Conservation (phyloP, 805 yeast species). For the Lachancea thermotolerans region DNA sequence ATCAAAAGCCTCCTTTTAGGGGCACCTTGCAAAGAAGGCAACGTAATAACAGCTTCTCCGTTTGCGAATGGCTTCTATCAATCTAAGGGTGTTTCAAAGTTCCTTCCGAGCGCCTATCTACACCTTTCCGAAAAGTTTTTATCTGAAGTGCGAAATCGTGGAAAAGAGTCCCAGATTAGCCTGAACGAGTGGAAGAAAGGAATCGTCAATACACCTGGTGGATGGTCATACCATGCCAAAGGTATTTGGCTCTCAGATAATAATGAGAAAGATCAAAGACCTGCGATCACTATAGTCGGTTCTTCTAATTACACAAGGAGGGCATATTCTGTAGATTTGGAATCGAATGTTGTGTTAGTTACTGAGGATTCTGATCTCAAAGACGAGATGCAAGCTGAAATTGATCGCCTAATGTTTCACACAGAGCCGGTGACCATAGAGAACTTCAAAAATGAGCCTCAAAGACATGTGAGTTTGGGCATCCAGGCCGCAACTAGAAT, state of each 20-base stretch:
- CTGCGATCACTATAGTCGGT: slow-evolving; percentile 78
- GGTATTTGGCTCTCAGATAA: slow-evolving; percentile 73
- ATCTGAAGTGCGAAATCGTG: slow-evolving; percentile 38
- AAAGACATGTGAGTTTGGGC: slow-evolving; percentile 53
- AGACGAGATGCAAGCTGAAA: slow-evolving; percentile 50
- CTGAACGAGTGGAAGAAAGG: slow-evolving; percentile 87
- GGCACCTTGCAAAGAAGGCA: slow-evolving; percentile 40
- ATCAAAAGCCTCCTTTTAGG: slow-evolving; percentile 52
- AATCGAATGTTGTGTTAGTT: slow-evolving; percentile 73
- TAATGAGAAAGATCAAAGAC: slow-evolving; percentile 39
- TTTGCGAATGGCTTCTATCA: slow-evolving; percentile 89
- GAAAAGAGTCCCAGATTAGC: slow-evolving; percentile 41
- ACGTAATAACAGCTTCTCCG: slow-evolving; percentile 86
- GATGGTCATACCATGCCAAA: slow-evolving; percentile 98
- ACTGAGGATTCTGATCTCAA: slow-evolving; percentile 62
- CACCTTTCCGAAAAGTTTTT: slow-evolving; percentile 66
- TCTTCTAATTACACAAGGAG: slow-evolving; percentile 90
- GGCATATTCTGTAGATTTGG: slow-evolving; percentile 82
- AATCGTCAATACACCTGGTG: slow-evolving; percentile 66
- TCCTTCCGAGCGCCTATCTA: slow-evolving; percentile 81
- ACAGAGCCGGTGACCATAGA: slow-evolving; percentile 47
- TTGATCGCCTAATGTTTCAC: slow-evolving; percentile 49
- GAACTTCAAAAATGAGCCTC: slow-evolving; percentile 56
- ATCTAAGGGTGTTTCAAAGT: slow-evolving; percentile 73
- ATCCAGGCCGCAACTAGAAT: slow-evolving; percentile 63